Conservation (phyloP, 257 asterid species). For the Solanum piurae region DNA sequence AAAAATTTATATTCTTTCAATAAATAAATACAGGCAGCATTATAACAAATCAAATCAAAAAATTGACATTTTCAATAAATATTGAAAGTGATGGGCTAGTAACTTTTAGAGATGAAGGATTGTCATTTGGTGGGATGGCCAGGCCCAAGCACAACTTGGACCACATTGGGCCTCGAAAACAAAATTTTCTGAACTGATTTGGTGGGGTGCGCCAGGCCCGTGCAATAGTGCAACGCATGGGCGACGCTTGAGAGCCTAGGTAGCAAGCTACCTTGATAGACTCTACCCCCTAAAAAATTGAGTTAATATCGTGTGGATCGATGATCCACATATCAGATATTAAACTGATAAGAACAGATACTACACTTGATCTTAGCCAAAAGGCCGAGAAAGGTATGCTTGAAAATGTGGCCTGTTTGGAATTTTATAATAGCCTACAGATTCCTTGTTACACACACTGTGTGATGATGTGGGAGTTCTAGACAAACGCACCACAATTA, state of each 20-base stretch:
- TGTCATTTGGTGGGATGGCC: no score
- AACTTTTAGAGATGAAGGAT: no score
- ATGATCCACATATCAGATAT: neutral
- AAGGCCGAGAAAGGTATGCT: slow-evolving; percentile 74
- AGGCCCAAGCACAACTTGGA: no score
- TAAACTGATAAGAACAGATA: slow-evolving; percentile 73
- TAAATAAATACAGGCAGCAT: no score
- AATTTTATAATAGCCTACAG: neutral
- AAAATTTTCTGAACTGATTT: neutral
- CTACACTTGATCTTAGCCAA: slow-evolving; percentile 73
- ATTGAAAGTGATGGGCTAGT: no score
- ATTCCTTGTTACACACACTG: neutral
- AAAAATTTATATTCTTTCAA: no score
- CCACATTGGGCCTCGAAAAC: neutral
- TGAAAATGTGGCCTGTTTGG: neutral
- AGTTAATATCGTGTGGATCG: neutral
- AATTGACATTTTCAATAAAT: no score
- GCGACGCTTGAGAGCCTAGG: neutral
- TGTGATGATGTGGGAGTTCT: neutral
- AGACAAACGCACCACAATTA: neutral
- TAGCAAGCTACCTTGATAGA: neutral
- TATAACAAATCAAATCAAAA: no score
- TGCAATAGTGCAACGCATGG: neutral
- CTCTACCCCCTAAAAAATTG: neutral
- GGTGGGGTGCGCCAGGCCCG: neutral